Conservation (phyloP, 331 rosid genomes). For the Ulmus americana region DNA sequence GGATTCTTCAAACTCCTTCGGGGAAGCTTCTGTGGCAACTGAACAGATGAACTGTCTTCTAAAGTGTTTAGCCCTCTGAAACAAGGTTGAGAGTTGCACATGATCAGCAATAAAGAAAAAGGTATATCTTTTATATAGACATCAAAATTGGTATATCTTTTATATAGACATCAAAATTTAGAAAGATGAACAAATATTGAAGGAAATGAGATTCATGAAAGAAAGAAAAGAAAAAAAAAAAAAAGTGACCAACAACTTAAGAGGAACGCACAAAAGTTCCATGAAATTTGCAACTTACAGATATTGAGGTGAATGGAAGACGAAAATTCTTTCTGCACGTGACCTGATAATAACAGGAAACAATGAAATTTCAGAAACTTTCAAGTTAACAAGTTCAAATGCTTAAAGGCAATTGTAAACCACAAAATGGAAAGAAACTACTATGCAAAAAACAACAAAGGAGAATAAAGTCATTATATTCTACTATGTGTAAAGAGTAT, state of each 20-base stretch:
- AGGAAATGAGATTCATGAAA: constrained; percentile 7
- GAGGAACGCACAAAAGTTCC: constrained; percentile 1
- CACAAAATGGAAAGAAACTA: background rate
- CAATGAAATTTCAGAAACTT: constrained; percentile 8
- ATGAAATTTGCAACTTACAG: constrained; percentile 39
- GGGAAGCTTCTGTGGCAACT: constrained; percentile 57
- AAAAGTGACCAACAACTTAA: background rate
- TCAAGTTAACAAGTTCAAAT: background rate
- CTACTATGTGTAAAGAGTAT: background rate
- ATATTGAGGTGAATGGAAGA: constrained; percentile 30
- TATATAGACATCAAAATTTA: background rate
- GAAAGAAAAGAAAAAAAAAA: background rate
- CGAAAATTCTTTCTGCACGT: constrained; percentile 25
- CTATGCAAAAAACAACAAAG: background rate
- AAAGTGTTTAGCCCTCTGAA: constrained; percentile 49
- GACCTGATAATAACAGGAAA: constrained; percentile 34
- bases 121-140: background rate
- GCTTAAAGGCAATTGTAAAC: background rate
- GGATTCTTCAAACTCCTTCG: constrained; percentile 59
- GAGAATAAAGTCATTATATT: background rate
- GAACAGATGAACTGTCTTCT: constrained; percentile 63
- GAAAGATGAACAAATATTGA: background rate
- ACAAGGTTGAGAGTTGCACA: constrained; percentile 20
- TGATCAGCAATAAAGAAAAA: constrained; percentile 1
- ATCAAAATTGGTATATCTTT: too few relatives aligned